Base-by-base conservation (phyloP, 441 rosid genomes). In the Isatis lusitanica region DNA sequence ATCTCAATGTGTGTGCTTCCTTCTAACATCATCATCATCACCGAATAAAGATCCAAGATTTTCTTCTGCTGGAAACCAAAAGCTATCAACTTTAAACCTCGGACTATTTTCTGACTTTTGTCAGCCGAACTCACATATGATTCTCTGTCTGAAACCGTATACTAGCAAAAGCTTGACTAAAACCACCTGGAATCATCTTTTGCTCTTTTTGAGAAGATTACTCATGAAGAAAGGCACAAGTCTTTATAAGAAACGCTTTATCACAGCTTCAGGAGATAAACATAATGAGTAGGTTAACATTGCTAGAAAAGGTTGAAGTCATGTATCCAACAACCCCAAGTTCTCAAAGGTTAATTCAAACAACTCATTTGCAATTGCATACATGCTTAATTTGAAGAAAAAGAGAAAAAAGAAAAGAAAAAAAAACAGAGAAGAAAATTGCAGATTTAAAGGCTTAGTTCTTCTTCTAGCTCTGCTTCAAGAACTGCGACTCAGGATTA, bases 401-500 rank as follows among this genome's bases (percentile, higher is more conserved):
- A 9, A 4, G 21, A 26, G 15, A 66, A 53, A 16, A 7, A 40
- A 11, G 15, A 4, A 39, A 26, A 3, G 3, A 24, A 26, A 59
- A 24, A 21, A 24, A 68, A 44, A 56, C 38, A 16, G 12, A 71
- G 46, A 77, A 59, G 52, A 77, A 52, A 51, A 61, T 42, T 56
- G 71, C 66, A 76, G 11, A 13, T n/a, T 59, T 51, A 12, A 65
- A 40, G 52, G 48, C 13, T 61, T 39, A 47, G 65, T 77, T 66
- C 35, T 67, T 66, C 35, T 67, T 73, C 70, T 61, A 61, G 70
- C 74, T 61, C 28, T 38, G 39, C 73, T 71, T 52, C 59, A 59
- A 31, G 56, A 50, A 62, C 48, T 59, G 59, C 51, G 16, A 13
- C 16, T 66, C 64, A 4, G 15, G 69, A 40, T 9, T 28, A 81